Conservation (phyloP, 441 rosid genomes). For the Populus hybrid region DNA sequence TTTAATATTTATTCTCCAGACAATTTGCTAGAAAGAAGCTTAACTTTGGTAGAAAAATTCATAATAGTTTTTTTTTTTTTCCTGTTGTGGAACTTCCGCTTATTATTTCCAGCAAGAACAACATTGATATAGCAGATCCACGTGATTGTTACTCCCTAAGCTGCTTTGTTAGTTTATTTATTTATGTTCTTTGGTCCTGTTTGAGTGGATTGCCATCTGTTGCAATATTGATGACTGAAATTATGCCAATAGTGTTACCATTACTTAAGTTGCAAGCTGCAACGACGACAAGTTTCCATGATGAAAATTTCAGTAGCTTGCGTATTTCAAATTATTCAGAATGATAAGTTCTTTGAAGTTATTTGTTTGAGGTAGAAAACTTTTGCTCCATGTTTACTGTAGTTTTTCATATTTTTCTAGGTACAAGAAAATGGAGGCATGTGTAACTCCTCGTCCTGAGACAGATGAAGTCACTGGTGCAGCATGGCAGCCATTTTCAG, state of each 20-base stretch:
- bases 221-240: background rate
- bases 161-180: background rate
- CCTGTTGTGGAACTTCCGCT: background rate
- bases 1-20: background rate
- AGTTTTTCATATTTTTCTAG: conserved; percentile 26
- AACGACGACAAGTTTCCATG: background rate
- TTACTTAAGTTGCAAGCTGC: conserved; percentile 1
- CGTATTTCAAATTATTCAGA: background rate
- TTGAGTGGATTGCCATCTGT: background rate
- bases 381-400: background rate
- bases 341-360: background rate
- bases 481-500: conserved; percentile 60
- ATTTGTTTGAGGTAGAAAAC: background rate
- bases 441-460: conserved; percentile 70
- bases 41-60: background rate
- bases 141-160: background rate
- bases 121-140: background rate
- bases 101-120: background rate
- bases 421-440: conserved; percentile 69
- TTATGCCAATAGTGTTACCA: background rate
- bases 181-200: background rate
- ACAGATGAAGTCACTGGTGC: conserved; percentile 25
- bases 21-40: background rate
- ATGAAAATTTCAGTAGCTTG: background rate
- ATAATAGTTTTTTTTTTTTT: too few species aligned